These are phyloP conservation scores for Fusarium clavum DNA, from an alignment of 2,329 filamentous ascomycete species.

Conservation along the genomic window DNA sequence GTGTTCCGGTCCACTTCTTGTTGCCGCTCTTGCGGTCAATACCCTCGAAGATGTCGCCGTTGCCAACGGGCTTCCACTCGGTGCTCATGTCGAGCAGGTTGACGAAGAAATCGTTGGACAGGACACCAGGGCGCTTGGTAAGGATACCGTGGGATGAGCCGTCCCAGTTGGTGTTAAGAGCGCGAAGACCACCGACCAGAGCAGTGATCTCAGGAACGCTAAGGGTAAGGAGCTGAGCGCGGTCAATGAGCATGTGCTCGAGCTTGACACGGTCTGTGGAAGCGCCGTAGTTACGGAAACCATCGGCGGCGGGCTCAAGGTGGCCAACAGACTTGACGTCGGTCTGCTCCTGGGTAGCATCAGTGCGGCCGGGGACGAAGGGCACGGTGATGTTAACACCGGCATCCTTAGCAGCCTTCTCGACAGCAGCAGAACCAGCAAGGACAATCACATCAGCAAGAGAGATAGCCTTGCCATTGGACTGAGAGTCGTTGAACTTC, in stretches of 20 bases:
- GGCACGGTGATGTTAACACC: slow-evolving; percentile 68
- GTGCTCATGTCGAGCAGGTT: slow-evolving; percentile 78
- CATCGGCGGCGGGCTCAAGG: slow-evolving; percentile 76
- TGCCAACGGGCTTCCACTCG: slow-evolving; percentile 64
- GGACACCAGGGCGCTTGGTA: slow-evolving; percentile 73
- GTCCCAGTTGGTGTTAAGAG: slow-evolving; percentile 77
- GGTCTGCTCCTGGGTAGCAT: slow-evolving; percentile 79
- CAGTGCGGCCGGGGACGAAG: slow-evolving; percentile 78
- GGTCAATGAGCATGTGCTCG: slow-evolving; percentile 78
- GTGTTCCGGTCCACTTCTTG: slow-evolving; percentile 77
- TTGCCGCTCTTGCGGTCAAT: slow-evolving; percentile 73
- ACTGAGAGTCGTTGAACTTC: slow-evolving; percentile 67
- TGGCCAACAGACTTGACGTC: slow-evolving; percentile 72
- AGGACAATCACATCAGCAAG: slow-evolving; percentile 84
- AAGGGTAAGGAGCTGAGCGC: slow-evolving; percentile 76
- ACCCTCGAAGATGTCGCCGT: slow-evolving; percentile 70
- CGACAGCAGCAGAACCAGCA: slow-evolving; percentile 74
- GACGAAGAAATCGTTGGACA: slow-evolving; percentile 86
- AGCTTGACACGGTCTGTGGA: slow-evolving; percentile 69
- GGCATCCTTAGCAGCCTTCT: slow-evolving; percentile 73
- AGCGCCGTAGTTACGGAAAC: slow-evolving; percentile 83
- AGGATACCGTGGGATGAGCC: slow-evolving; percentile 75
- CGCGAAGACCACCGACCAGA: slow-evolving; percentile 77
- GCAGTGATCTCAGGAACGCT: slow-evolving; percentile 77
- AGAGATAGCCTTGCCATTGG: slow-evolving; percentile 75